phyloP scores from a whole-genome alignment of 345 rosid genomes.

The Mangifera indica region DNA sequence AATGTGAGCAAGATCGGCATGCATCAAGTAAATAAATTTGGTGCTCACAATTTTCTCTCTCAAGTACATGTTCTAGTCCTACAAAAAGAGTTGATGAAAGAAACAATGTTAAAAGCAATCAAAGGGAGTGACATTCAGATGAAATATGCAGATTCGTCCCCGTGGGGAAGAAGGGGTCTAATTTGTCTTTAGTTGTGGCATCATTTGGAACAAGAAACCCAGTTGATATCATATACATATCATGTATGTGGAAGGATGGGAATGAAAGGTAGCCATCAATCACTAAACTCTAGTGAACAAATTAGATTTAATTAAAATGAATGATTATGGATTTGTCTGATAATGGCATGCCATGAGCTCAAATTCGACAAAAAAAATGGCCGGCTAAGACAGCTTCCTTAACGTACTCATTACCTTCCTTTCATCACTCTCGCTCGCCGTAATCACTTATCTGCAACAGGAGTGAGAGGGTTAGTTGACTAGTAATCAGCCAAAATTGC shows the following conservation, averaged over 20 bases:
- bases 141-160: conserved; percentile 18
- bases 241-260: conserved; percentile 21
- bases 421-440: conserved; percentile 1
- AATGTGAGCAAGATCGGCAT: no score
- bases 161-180: conserved; percentile 30
- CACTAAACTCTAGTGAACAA: conserved; percentile 25
- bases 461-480: conserved; percentile 13
- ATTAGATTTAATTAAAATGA: neutral
- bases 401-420: conserved; percentile 41
- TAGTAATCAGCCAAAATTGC: conserved; percentile 34
- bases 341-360: conserved; percentile 24
- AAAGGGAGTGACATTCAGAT: conserved; percentile 5
- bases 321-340: conserved; percentile 30
- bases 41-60: no score
- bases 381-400: conserved; percentile 65
- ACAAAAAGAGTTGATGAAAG: neutral
- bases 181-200: conserved; percentile 51
- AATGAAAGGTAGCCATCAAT: conserved; percentile 41
- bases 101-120: neutral
- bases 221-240: conserved; percentile 15
- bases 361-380: conserved; percentile 55
- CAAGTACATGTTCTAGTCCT: no score
- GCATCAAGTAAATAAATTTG: no score
- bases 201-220: conserved; percentile 32
- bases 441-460: conserved; percentile 3